Base-by-base conservation (phyloP, 2,329 filamentous ascomycete species). In the Aspergillus puulaauensis region DNA sequence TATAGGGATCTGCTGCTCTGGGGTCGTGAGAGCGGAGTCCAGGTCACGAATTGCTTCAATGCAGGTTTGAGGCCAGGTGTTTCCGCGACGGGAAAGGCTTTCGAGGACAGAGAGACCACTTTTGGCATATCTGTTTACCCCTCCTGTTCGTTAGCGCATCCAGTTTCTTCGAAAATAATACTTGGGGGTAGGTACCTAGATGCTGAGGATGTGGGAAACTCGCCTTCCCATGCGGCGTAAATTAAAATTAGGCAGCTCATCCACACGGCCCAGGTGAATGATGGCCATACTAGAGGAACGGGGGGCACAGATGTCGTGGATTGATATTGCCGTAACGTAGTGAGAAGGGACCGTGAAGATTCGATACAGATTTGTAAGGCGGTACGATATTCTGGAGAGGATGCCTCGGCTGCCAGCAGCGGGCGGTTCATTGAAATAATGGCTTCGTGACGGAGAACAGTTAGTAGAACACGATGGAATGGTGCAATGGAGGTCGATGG, bases 191-290 rank as follows among this genome's bases (percentile, higher is more conserved):
- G 23, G 24, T 58, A 62, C 60, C 60, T 56, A 31, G 61, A 58
- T 23, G 61, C 61, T 21, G 56, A 56, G 12, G 44, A 37, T 5
- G 73, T 58, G 0, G 77, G 70, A 3, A 81, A 66, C 33, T 82
- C 74, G 1, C 73, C 72, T 58, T 80, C 78, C 59, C 78, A 79
- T 0, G 79, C 79, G 4, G 81, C 81, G 52, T 81, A 80, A 3
- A 82, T 76, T 4, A 83, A 64, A 19, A 83, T 77, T 40, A 83
- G 80, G 1, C 78, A 79, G 56, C 80, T 81, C 61, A 83, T 83
- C 81, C 81, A 83, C 0, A 80, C 72, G 1, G 77, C 77, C 80
- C 81, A 83, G 0, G 80, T 83, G 40, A 81, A 81, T 0, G 80
- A 80, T 3, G 80, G 80, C 79, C 80, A 82, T 0, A 80, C 66